These are phyloP conservation scores for Bipolaris victoriae DNA, from an alignment of 2,329 filamentous ascomycete species.

Conservation along the genomic window DNA sequence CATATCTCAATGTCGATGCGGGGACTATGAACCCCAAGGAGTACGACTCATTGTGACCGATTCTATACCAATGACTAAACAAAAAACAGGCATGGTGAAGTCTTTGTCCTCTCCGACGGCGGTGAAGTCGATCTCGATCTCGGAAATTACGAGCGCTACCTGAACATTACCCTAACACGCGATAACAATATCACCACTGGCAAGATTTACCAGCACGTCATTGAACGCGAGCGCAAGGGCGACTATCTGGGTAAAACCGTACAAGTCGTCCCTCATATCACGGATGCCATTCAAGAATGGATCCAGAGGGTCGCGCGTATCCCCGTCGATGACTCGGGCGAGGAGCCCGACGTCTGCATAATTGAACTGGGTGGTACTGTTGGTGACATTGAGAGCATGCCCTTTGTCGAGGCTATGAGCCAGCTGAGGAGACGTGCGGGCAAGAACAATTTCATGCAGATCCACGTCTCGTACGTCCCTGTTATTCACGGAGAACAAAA, in stretches of 20 bases:
- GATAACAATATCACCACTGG: constrained; percentile 98
- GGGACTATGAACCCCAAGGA: constrained; percentile 72
- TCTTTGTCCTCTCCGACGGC: constrained; percentile 85
- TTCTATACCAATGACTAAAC: constrained; percentile 16
- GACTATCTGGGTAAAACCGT: constrained; percentile 90
- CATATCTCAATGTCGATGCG: constrained; percentile 79
- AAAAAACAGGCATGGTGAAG: constrained; percentile 75
- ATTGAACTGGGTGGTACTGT: constrained; percentile 74
- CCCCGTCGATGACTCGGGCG: constrained; percentile 82
- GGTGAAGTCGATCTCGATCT: constrained; percentile 78
- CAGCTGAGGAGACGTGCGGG: constrained; percentile 77
- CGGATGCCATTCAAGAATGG: constrained; percentile 90
- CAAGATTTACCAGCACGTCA: constrained; percentile 91
- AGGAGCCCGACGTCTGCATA: constrained; percentile 90
- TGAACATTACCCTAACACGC: constrained; percentile 78
- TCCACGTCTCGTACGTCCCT: constrained; percentile 88
- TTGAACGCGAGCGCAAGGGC: constrained; percentile 72
- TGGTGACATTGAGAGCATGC: constrained; percentile 84
- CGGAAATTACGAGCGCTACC: constrained; percentile 80
- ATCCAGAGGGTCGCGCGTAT: constrained; percentile 84
- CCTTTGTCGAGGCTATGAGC: constrained; percentile 85
- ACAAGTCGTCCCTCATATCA: constrained; percentile 91
- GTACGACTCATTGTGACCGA: constrained; percentile 50
- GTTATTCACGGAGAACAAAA: constrained; percentile 81
- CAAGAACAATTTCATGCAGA: constrained; percentile 82